These are phyloP conservation scores for Corymbia calophylla DNA, from an alignment of 441 rosid species.

Conservation along the genomic window DNA sequence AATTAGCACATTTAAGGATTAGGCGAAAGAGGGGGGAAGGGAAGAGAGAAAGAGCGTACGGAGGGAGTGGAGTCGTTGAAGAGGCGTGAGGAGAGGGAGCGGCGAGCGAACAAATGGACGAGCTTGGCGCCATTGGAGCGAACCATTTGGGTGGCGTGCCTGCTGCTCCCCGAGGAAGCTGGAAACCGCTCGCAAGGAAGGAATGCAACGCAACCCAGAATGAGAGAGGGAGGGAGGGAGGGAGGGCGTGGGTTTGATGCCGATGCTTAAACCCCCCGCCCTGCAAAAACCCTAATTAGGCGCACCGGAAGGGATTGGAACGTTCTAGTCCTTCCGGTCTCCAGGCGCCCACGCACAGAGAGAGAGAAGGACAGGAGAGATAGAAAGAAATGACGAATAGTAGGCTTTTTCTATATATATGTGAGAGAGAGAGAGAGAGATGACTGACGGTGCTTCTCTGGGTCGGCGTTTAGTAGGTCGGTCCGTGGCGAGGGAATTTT, in stretches of 20 bases:
- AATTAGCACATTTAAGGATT: not conserved
- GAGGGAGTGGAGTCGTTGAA: conserved; percentile 20
- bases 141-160: conserved; percentile 29
- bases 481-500: not conserved
- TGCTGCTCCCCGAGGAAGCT: not conserved
- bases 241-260: not conserved
- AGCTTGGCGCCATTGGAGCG: conserved; percentile 58
- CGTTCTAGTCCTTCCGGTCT: not conserved
- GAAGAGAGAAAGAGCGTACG: conserved; percentile 18
- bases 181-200: not conserved
- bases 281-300: not conserved
- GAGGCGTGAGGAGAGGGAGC: conserved; percentile 24
- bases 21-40: not conserved
- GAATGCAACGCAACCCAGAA: not conserved
- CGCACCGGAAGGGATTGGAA: not conserved
- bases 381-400: not conserved
- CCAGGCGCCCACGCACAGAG: not conserved
- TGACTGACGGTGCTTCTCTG: not conserved
- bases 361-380: not conserved
- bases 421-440: not conserved
- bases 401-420: too few relatives aligned
- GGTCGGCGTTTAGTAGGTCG: not conserved
- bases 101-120: conserved; percentile 40
- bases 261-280: not conserved
- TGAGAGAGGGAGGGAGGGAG: not conserved